These are phyloP conservation scores for Posidonia oceanica DNA, from an alignment of 116 monocot species.

Conservation along the genomic window DNA sequence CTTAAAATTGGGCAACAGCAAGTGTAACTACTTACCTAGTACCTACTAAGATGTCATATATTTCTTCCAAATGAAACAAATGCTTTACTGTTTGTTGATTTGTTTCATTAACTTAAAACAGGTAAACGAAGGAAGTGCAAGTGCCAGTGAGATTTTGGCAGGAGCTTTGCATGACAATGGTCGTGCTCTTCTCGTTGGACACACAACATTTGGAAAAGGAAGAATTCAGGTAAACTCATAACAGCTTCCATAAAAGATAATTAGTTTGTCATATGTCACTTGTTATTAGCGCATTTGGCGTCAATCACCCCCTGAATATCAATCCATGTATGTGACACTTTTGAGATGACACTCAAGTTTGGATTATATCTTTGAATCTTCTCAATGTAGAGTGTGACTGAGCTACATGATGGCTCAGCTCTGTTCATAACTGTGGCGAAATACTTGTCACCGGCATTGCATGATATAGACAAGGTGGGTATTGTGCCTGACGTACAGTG, in stretches of 20 bases:
- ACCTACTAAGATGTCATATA: too few species aligned
- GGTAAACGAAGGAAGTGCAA: conserved; percentile 95
- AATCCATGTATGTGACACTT: too few species aligned
- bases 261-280: background rate
- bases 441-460: conserved; percentile 78
- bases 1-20: too few species aligned
- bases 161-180: conserved; percentile 96
- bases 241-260: background rate
- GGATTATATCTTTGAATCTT: too few species aligned
- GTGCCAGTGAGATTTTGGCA: conserved; percentile 96
- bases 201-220: conserved; percentile 89
- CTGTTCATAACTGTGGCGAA: conserved; percentile 94
- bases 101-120: conserved; percentile 12
- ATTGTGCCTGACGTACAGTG: conserved; percentile 88
- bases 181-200: conserved; percentile 82
- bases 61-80: too few species aligned
- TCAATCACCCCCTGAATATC: too few species aligned
- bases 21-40: too few species aligned
- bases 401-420: conserved; percentile 86
- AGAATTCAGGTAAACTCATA: conserved; percentile 65
- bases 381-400: conserved; percentile 67
- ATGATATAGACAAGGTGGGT: conserved; percentile 94
- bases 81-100: too few species aligned
- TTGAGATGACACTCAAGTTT: too few species aligned
- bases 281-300: background rate